These are phyloP conservation scores for Cadophora malorum DNA, from an alignment of 2,329 filamentous ascomycete genomes.

Conservation along the genomic window DNA sequence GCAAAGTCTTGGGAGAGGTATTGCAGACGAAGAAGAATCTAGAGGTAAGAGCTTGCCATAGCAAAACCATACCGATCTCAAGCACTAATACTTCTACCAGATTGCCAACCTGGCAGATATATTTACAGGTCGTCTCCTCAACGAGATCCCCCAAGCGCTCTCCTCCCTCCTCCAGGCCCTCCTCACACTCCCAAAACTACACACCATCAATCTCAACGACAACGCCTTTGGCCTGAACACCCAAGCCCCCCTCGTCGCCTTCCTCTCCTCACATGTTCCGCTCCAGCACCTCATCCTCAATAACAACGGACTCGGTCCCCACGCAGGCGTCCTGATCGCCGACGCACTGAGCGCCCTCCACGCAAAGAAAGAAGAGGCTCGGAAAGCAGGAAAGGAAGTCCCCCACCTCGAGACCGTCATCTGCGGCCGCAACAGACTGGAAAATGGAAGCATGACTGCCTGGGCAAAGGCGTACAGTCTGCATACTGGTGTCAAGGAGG, in stretches of 20 bases:
- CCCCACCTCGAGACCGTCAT: slow-evolving; percentile 94
- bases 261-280: slow-evolving; percentile 85
- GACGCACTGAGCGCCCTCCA: slow-evolving; percentile 86
- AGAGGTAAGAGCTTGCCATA: slow-evolving; percentile 58
- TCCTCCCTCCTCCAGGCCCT: slow-evolving; percentile 85
- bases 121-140: slow-evolving; percentile 92
- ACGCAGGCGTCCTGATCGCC: slow-evolving; percentile 87
- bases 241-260: slow-evolving; percentile 88
- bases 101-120: slow-evolving; percentile 94
- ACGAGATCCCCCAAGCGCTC: slow-evolving; percentile 91
- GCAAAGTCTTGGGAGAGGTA: slow-evolving; percentile 82
- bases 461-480: slow-evolving; percentile 90
- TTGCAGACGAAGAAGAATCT: slow-evolving; percentile 84
- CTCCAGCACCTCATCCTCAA: slow-evolving; percentile 95
- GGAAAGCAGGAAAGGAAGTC: slow-evolving; percentile 73
- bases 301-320: slow-evolving; percentile 96
- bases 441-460: slow-evolving; percentile 94
- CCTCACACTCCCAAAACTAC: slow-evolving; percentile 82
- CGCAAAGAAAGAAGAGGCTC: slow-evolving; percentile 79
- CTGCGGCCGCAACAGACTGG: slow-evolving; percentile 92
- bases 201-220: slow-evolving; percentile 94
- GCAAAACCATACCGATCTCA: not conserved
- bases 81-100: slow-evolving; percentile 47
- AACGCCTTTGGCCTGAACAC: slow-evolving; percentile 98
- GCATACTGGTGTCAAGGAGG: slow-evolving; percentile 79